Conservation (phyloP, 345 rosid species). For the Stellera chamaejasme region DNA sequence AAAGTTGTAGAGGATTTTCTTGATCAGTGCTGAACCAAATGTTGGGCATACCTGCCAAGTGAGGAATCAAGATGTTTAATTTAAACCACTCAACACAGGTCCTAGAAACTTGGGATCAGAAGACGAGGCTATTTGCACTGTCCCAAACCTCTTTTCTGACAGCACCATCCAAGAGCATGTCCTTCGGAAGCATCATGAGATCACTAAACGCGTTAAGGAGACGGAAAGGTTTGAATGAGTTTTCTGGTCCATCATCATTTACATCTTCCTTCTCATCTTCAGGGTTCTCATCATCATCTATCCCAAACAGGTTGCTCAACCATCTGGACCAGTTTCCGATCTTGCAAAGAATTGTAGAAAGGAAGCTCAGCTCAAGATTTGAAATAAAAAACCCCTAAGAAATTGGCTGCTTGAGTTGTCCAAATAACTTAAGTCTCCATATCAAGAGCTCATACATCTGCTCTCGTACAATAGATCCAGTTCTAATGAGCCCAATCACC, state of each 20-base stretch:
- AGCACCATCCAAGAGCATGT: slow-evolving; percentile 62
- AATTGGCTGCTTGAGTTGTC: too few relatives aligned
- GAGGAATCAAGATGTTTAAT: slow-evolving; percentile 8
- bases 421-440: too few relatives aligned
- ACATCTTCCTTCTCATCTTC: slow-evolving; percentile 35
- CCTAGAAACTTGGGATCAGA: neutral
- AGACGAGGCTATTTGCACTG: neutral
- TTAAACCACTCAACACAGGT: slow-evolving; percentile 3
- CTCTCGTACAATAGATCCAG: too few relatives aligned
- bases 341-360: slow-evolving; percentile 29
- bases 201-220: slow-evolving; percentile 89
- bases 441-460: too few relatives aligned
- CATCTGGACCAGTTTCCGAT: slow-evolving; percentile 98
- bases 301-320: slow-evolving; percentile 80
- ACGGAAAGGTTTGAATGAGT: slow-evolving; percentile 63
- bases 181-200: slow-evolving; percentile 99
- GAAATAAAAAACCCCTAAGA: neutral
- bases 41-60: slow-evolving; percentile 72
- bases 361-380: slow-evolving; percentile 3
- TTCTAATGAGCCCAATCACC: too few relatives aligned
- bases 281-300: slow-evolving; percentile 45
- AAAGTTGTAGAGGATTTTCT: slow-evolving; percentile 61
- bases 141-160: slow-evolving; percentile 71
- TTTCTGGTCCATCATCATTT: slow-evolving; percentile 28
- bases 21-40: slow-evolving; percentile 70